Evolutionary conservation across 805 yeast species (phyloP).

Genomic region (Zygoascus ofunaensis): DNA sequence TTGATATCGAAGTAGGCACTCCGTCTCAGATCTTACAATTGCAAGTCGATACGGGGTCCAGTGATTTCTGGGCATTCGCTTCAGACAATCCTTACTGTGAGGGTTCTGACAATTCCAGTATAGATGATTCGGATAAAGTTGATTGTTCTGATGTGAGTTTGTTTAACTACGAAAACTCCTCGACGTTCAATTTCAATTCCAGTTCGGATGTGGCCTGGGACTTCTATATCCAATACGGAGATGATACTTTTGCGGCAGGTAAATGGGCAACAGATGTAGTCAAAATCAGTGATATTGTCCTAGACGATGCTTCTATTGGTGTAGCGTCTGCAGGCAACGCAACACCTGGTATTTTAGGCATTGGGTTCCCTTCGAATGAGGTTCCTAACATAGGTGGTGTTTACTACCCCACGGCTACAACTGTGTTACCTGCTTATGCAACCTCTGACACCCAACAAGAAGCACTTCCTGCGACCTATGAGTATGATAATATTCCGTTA

Average conservation of each 20-base stretch:
- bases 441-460: background rate
- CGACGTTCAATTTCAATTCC: constrained; percentile 19
- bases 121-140: constrained; percentile 2
- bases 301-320: constrained; percentile 57
- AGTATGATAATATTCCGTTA: constrained; percentile 57
- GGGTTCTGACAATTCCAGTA: constrained; percentile 1
- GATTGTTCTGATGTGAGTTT: constrained; percentile 7
- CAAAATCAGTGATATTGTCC: constrained; percentile 37
- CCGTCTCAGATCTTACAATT: constrained; percentile 44
- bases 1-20: constrained; percentile 42
- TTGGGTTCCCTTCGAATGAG: constrained; percentile 14
- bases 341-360: constrained; percentile 22
- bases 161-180: constrained; percentile 25
- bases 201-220: constrained; percentile 3
- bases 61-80: constrained; percentile 55
- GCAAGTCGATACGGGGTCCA: constrained; percentile 66
- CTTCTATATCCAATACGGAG: constrained; percentile 31
- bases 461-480: background rate
- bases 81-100: constrained; percentile 36
- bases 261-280: constrained; percentile 58
- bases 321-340: constrained; percentile 61
- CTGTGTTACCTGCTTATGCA: constrained; percentile 3
- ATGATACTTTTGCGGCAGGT: constrained; percentile 45
- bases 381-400: constrained; percentile 6
- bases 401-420: constrained; percentile 1